phyloP scores from a whole-genome alignment of 2,329 filamentous ascomycete genomes.

The Trichoderma guizhouense region DNA sequence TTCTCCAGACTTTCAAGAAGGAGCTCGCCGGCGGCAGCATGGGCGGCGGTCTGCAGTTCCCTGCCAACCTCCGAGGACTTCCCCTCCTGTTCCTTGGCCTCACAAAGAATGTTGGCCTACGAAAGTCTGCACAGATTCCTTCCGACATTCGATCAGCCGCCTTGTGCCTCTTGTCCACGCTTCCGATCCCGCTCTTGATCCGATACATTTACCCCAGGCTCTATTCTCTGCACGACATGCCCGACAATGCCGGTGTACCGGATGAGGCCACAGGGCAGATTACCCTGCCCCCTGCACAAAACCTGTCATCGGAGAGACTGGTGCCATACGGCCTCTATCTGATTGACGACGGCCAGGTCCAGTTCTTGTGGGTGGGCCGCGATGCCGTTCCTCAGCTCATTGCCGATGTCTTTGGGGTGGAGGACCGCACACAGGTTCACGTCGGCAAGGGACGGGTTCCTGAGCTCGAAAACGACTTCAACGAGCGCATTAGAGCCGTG shows the following conservation, averaged over 20 bases:
- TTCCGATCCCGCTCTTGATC: slow-evolving; percentile 84
- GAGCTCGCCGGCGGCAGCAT: slow-evolving; percentile 94
- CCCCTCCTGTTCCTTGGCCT: slow-evolving; percentile 88
- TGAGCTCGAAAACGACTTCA: slow-evolving; percentile 92
- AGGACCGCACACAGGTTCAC: slow-evolving; percentile 78
- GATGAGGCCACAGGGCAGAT: slow-evolving; percentile 86
- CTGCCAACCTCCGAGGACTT: slow-evolving; percentile 82
- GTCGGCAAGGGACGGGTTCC: slow-evolving; percentile 88
- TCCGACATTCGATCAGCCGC: slow-evolving; percentile 91
- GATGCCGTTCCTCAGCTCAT: slow-evolving; percentile 89
- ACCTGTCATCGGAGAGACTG: slow-evolving; percentile 83
- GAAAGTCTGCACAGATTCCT: slow-evolving; percentile 90
- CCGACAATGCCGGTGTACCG: slow-evolving; percentile 82
- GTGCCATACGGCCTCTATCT: slow-evolving; percentile 90
- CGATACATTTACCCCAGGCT: slow-evolving; percentile 87
- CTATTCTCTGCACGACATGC: slow-evolving; percentile 94
- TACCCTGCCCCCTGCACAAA: slow-evolving; percentile 76
- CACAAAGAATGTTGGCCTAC: slow-evolving; percentile 92
- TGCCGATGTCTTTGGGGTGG: slow-evolving; percentile 82
- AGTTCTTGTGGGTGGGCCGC: slow-evolving; percentile 94
- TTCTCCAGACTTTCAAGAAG: slow-evolving; percentile 94
- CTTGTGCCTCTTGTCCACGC: slow-evolving; percentile 87
- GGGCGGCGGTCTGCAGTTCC: slow-evolving; percentile 91
- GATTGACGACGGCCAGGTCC: slow-evolving; percentile 94
- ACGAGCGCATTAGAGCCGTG: slow-evolving; percentile 85